Base-by-base conservation (phyloP, 2,329 filamentous ascomycete species). In the Xylariaceae sp. region DNA sequence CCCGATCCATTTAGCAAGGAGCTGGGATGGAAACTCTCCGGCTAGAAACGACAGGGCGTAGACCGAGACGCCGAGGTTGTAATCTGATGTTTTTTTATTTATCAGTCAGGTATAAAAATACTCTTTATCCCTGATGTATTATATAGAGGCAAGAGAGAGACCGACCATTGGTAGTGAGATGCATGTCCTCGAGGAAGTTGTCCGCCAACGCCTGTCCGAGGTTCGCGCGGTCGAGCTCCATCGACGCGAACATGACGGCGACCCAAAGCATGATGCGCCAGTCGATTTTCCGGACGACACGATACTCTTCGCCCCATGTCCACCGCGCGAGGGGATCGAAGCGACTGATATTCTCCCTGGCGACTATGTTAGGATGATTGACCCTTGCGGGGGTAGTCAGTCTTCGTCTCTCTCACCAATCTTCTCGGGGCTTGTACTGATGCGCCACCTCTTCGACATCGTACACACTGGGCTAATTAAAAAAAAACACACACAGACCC, bases 11-110 rank as follows among this genome's bases (percentile, higher is more conserved):
- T 81, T 81, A 30, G 67, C 70, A 9, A 81, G 55, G 5, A 81
- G 62, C 50, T 81, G 76, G 0, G 76, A 79, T 0, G 77, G 78
- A 3, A 81, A 61, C 51, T 81, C 77, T 0, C 76, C 74, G 11
- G 66, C 63, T 1, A 79, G 58, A 47, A 78, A 78, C 0, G 65
- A 69, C 4, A 74, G 49, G 4, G 67, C 66, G 42, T 76, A 78
- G 29, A 78, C 63, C 0, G 70, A 74, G 52, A 76, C 66, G 18
- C 74, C 74, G 7, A 69, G 56, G 50, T 76, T 78, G 47, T 68
- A 73, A 36, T 69, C 63, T 68, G 31, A 9, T 2, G 7, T 24
- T 11, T 11, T 11, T 24, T n/a, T n/a, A n/a, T n/a, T n/a, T n/a
- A n/a, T n/a, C n/a, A n/a, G n/a, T n/a, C n/a, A n/a, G n/a, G n/a